phyloP scores from a whole-genome alignment of 1,284 basidiomycete genomes.

The Testicularia cyperi region DNA sequence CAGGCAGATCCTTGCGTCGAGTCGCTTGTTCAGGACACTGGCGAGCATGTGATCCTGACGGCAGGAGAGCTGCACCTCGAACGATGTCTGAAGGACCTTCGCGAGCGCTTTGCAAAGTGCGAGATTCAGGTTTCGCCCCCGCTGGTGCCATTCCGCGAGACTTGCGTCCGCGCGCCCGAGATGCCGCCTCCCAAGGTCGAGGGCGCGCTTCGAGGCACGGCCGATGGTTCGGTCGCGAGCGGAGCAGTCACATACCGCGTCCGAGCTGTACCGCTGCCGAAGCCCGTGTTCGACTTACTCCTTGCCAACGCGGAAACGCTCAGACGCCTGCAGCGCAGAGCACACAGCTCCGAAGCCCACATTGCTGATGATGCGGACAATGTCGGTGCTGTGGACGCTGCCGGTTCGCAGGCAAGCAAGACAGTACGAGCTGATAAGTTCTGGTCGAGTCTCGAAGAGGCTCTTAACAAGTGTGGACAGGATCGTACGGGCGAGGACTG shows the following conservation, averaged over 20 bases:
- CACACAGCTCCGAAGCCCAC: constrained; percentile 52
- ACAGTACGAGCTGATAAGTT: constrained; percentile 67
- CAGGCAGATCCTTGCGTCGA: constrained; percentile 98
- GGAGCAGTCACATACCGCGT: constrained; percentile 80
- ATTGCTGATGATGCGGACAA: constrained; percentile 14
- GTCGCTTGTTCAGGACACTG: constrained; percentile 92
- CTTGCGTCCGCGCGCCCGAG: constrained; percentile 71
- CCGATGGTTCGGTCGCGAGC: constrained; percentile 71
- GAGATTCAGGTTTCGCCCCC: constrained; percentile 91
- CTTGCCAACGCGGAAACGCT: constrained; percentile 70
- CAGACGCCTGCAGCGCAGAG: constrained; percentile 35
- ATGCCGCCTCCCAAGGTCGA: constrained; percentile 82
- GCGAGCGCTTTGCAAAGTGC: constrained; percentile 89
- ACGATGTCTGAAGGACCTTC: constrained; percentile 91
- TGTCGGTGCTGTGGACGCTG: constrained; percentile 15
- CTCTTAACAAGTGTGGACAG: constrained; percentile 63
- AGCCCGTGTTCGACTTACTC: constrained; percentile 71
- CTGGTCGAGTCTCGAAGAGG: constrained; percentile 72
- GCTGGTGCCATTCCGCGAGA: constrained; percentile 97
- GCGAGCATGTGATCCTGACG: constrained; percentile 94
- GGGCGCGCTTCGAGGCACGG: constrained; percentile 75
- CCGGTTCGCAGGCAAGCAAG: constrained; percentile 28
- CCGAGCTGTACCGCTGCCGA: constrained; percentile 78
- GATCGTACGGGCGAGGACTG: constrained; percentile 77
- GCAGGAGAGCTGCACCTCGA: constrained; percentile 96